phyloP scores from a whole-genome alignment of 768 basidiomycete species.

The Tylopilus plumbeoviolaceoides region DNA sequence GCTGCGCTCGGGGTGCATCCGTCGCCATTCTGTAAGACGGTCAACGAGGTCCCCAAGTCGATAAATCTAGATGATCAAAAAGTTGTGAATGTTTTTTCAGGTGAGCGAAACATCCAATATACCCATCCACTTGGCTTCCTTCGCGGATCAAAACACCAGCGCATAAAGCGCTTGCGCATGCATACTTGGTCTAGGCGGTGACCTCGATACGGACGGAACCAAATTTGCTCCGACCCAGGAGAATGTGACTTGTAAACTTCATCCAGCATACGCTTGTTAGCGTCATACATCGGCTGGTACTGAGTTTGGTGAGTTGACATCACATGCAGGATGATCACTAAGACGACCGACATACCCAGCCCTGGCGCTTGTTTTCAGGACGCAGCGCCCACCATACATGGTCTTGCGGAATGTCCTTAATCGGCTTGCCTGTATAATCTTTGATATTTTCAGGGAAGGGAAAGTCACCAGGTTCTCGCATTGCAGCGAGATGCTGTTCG shows the following conservation, averaged over 20 bases:
- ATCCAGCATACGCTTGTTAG: slow-evolving; percentile 14
- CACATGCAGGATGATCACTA: not conserved
- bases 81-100: not conserved
- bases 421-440: not conserved
- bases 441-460: not conserved
- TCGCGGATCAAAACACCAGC: slow-evolving; percentile 10
- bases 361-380: not conserved
- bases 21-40: slow-evolving; percentile 10
- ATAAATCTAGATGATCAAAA: not conserved
- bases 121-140: slow-evolving; percentile 2
- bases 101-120: not conserved
- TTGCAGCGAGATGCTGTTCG: slow-evolving; percentile 4
- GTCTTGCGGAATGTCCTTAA: slow-evolving; percentile 16
- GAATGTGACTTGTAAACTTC: slow-evolving; percentile 12
- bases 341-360: slow-evolving; percentile 10
- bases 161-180: not conserved
- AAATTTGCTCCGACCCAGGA: slow-evolving; percentile 21
- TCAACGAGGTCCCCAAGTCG: slow-evolving; percentile 7
- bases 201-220: slow-evolving; percentile 21
- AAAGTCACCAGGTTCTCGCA: slow-evolving; percentile 7
- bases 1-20: slow-evolving; percentile 9
- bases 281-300: slow-evolving; percentile 15
- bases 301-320: not conserved
- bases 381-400: slow-evolving; percentile 13
- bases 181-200: slow-evolving; percentile 12